Percentiles rank a stretch among this genome's conserved stretches.
phyloP scores from a whole-genome alignment of 495 filamentous ascomycete species.

The Podospora appendiculata region DNA sequence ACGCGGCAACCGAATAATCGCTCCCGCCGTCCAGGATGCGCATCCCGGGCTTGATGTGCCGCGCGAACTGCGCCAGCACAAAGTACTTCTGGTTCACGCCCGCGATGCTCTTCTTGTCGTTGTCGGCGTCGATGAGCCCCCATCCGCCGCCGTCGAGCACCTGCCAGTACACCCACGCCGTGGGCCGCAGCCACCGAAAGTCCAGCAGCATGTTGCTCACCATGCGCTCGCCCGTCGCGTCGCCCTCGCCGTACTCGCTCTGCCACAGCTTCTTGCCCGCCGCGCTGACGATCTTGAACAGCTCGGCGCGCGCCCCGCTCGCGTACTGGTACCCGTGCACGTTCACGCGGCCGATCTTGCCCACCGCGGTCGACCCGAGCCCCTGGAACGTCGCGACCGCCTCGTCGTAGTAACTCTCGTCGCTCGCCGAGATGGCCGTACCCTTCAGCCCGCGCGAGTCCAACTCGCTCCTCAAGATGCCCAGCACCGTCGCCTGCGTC shows the following conservation, averaged over 20 bases:
- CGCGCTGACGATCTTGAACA: constrained; percentile 12
- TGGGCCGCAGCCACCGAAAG: constrained; percentile 28
- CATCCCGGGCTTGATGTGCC: constrained; percentile 29
- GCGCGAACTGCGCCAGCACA: constrained; percentile 27
- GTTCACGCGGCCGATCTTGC: constrained; percentile 22
- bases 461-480: constrained; percentile 18
- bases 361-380: constrained; percentile 16
- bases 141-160: constrained; percentile 27
- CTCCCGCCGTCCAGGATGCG: constrained; percentile 24
- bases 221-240: constrained; percentile 22
- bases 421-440: constrained; percentile 21
- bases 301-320: constrained; percentile 14
- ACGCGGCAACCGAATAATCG: constrained; percentile 27
- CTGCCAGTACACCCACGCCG: constrained; percentile 36
- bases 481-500: constrained; percentile 19
- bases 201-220: constrained; percentile 28
- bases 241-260: constrained; percentile 32
- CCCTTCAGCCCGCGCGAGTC: constrained; percentile 16
- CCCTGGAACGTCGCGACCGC: constrained; percentile 21
- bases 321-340: constrained; percentile 33
- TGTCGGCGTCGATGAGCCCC: constrained; percentile 27
- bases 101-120: constrained; percentile 17
- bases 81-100: constrained; percentile 27
- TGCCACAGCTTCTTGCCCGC: constrained; percentile 29
- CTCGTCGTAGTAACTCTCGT: constrained; percentile 25